phyloP scores from a whole-genome alignment of 805 yeast genomes.

The Ogataea siamensis region DNA sequence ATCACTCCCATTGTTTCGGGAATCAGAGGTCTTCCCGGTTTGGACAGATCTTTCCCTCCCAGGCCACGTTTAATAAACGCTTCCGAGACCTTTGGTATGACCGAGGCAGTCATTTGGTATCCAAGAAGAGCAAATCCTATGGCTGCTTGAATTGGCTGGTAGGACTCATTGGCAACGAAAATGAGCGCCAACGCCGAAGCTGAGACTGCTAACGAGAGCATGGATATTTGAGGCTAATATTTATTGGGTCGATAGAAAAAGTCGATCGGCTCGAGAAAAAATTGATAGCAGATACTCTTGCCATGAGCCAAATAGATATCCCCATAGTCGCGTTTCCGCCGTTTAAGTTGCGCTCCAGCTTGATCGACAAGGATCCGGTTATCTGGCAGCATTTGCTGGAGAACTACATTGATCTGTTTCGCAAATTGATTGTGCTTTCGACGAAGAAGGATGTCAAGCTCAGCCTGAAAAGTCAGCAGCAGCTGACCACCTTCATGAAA shows the following conservation, averaged over 20 bases:
- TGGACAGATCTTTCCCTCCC: constrained; percentile 81
- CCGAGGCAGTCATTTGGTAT: constrained; percentile 50
- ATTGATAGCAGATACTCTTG: neutral
- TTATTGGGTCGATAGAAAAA: neutral
- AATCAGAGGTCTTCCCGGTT: constrained; percentile 65
- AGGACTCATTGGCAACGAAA: constrained; percentile 12
- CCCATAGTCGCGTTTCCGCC: constrained; percentile 76
- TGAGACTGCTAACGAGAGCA: constrained; percentile 6
- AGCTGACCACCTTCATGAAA: constrained; percentile 53
- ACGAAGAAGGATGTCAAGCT: constrained; percentile 35
- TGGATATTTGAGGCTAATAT: constrained; percentile 1
- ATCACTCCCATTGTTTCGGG: constrained; percentile 96
- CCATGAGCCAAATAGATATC: constrained; percentile 32
- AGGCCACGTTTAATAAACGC: constrained; percentile 76
- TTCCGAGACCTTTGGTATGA: constrained; percentile 69
- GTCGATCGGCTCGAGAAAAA: constrained; percentile 6
- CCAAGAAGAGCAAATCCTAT: constrained; percentile 69
- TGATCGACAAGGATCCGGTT: constrained; percentile 80
- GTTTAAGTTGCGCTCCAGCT: constrained; percentile 67
- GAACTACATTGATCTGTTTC: constrained; percentile 54
- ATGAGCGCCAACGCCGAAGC: constrained; percentile 18
- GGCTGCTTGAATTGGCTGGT: constrained; percentile 55
- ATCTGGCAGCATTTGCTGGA: constrained; percentile 76
- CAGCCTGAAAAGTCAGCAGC: constrained; percentile 55
- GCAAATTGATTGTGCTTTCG: constrained; percentile 39